A percentile compares a stretch with the other conserved stretches of the same genome.
Evolutionary conservation across 2,329 filamentous ascomycete genomes (phyloP).

Genomic region (Sarocladium kiliense): DNA sequence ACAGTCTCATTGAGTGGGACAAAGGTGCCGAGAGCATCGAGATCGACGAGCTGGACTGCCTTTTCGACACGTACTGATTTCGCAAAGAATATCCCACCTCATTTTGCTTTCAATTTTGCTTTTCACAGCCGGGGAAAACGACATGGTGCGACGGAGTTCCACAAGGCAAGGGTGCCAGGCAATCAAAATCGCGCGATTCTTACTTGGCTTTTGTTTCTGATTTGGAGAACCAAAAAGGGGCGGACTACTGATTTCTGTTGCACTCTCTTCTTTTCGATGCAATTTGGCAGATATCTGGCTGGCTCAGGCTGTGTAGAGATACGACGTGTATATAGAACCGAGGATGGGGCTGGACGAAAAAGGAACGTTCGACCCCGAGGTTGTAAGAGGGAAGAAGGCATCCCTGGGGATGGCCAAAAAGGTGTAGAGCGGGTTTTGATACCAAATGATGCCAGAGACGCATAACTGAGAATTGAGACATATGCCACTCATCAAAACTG

Average conservation of each 20-base stretch:
- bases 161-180: background rate
- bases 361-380: background rate
- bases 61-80: slow-evolving; percentile 70
- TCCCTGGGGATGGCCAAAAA: background rate
- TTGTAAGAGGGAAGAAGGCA: background rate
- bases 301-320: slow-evolving; percentile 6
- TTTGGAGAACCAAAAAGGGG: background rate
- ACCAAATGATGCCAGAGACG: slow-evolving; percentile 5
- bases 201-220: background rate
- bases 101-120: slow-evolving; percentile 18
- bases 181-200: background rate
- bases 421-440: slow-evolving; percentile 6
- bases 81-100: slow-evolving; percentile 14
- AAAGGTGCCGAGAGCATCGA: slow-evolving; percentile 79
- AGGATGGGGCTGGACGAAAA: background rate
- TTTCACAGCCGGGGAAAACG: background rate
- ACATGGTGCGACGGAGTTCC: slow-evolving; percentile 2
- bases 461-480: background rate
- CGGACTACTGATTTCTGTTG: background rate
- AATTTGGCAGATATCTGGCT: slow-evolving; percentile 2
- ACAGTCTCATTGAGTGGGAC: slow-evolving; percentile 49
- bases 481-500: background rate
- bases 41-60: slow-evolving; percentile 85
- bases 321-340: slow-evolving; percentile 2
- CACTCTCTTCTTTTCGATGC: slow-evolving; percentile 4